Conservation (phyloP, 768 basidiomycete species). For the Tricholoma saponaceum region DNA sequence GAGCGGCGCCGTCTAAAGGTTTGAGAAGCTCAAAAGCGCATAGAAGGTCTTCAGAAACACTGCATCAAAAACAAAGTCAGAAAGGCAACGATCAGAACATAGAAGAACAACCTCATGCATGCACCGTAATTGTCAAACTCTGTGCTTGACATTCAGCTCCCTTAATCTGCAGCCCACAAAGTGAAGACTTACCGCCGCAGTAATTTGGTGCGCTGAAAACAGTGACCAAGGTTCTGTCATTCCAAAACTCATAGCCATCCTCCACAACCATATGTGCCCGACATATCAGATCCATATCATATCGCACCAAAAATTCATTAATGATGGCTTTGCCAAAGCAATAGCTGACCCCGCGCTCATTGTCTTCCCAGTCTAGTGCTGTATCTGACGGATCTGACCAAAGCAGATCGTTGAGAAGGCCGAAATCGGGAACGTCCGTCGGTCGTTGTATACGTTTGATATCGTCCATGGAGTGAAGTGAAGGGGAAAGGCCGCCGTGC, state of each 20-base stretch:
- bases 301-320: constrained; percentile 90
- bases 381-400: constrained; percentile 99
- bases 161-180: constrained; percentile 7
- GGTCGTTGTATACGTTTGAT: constrained; percentile 97
- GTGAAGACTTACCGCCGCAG: constrained; percentile 75
- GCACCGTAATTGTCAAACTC: constrained; percentile 96
- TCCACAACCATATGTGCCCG: constrained; percentile 99
- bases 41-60: constrained; percentile 94
- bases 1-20: constrained; percentile 88
- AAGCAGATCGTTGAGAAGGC: constrained; percentile 91
- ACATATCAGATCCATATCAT: constrained; percentile 99
- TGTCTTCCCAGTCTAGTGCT: constrained; percentile 98
- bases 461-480: constrained; percentile 94
- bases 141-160: constrained; percentile 27
- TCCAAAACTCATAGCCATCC: constrained; percentile 99
- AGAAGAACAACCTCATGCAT: constrained; percentile 74
- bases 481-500: constrained; percentile 92
- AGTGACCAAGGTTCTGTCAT: constrained; percentile 95
- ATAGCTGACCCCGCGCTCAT: constrained; percentile 97
- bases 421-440: constrained; percentile 98
- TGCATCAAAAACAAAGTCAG: constrained; percentile 25
- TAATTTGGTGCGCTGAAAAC: constrained; percentile 99
- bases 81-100: constrained; percentile 4
- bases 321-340: constrained; percentile 98
- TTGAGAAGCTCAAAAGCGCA: constrained; percentile 98